These are phyloP conservation scores for Leptomonas seymouri DNA, from an alignment of 208 protist genomes.

Conservation along the genomic window DNA sequence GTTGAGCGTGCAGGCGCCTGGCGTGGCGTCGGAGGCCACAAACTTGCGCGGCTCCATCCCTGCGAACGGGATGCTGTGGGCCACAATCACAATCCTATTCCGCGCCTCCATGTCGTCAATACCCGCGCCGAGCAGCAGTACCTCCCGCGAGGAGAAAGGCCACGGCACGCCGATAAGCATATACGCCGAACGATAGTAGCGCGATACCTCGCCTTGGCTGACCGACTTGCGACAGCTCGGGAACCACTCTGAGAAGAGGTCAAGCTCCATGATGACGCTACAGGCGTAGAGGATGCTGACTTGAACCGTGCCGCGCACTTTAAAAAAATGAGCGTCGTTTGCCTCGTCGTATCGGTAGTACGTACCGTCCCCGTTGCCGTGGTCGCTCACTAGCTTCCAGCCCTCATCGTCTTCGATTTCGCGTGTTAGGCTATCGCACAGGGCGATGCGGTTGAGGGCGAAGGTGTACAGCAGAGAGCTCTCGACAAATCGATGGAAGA, in stretches of 20 bases:
- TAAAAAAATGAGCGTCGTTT: slow-evolving; percentile 52
- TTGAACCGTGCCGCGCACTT: slow-evolving; percentile 43
- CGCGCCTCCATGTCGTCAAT: slow-evolving; percentile 56
- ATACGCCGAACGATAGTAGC: slow-evolving; percentile 52
- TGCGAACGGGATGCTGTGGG: slow-evolving; percentile 33
- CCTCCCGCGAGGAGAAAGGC: slow-evolving; percentile 57
- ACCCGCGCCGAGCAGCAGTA: slow-evolving; percentile 55
- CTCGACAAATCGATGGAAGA: slow-evolving; percentile 49
- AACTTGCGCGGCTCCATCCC: slow-evolving; percentile 19
- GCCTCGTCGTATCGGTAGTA: slow-evolving; percentile 53
- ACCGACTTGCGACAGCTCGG: slow-evolving; percentile 42
- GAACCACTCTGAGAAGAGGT: slow-evolving; percentile 64
- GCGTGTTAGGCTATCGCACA: slow-evolving; percentile 37
- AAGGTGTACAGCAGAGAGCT: slow-evolving; percentile 39
- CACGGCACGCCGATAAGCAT: slow-evolving; percentile 55
- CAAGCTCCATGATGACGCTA: slow-evolving; percentile 57
- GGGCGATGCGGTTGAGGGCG: slow-evolving; percentile 19
- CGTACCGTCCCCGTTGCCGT: slow-evolving; percentile 34
- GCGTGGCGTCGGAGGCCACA: slow-evolving; percentile 15
- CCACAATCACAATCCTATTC: slow-evolving; percentile 53
- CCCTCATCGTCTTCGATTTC: slow-evolving; percentile 36
- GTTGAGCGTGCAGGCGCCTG: slow-evolving; percentile 9
- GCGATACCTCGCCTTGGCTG: slow-evolving; percentile 46
- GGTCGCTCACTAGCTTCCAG: slow-evolving; percentile 35
- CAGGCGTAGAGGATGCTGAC: slow-evolving; percentile 44